A percentile compares a stretch with the other conserved stretches of the same genome.
Conservation (phyloP, 441 rosid species). For the Gossypium gossypioides region DNA sequence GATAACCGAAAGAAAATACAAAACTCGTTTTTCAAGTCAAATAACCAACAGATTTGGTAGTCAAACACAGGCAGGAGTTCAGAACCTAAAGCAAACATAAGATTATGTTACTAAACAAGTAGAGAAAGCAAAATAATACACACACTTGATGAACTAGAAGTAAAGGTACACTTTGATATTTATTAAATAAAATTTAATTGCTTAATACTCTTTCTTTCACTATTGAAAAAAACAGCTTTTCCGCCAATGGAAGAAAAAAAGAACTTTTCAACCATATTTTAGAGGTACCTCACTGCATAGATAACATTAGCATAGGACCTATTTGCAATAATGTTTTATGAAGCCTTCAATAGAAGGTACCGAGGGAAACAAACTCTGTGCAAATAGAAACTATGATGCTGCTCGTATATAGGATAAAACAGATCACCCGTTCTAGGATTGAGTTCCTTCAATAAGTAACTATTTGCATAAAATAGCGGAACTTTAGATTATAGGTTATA, state of each 20-base stretch:
- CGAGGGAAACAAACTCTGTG: not conserved
- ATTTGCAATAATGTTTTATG: not conserved
- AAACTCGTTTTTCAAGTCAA: not conserved
- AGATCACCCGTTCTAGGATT: not conserved
- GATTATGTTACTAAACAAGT: not conserved
- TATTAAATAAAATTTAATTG: not conserved
- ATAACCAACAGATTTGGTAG: not conserved
- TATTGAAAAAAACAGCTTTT: not conserved
- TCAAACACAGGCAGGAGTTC: not conserved
- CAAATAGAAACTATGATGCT: not conserved
- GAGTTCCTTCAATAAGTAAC: slow-evolving; percentile 8
- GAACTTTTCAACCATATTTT: not conserved
- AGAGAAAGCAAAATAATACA: not conserved
- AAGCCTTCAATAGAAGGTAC: slow-evolving; percentile 1
- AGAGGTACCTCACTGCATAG: not conserved
- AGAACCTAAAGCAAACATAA: not conserved
- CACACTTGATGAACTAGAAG: not conserved
- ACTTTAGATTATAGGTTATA: not conserved
- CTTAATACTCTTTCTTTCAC: not conserved
- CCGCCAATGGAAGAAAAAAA: not conserved
- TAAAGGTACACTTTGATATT: not conserved
- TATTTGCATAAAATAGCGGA: not conserved
- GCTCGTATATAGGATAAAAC: not conserved
- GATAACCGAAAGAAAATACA: not conserved
- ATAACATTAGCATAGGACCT: not conserved